A percentile compares a stretch with the other conserved stretches of the same genome.
Conservation (phyloP, 2,329 filamentous ascomycete genomes). For the Clonostachys sp. region DNA sequence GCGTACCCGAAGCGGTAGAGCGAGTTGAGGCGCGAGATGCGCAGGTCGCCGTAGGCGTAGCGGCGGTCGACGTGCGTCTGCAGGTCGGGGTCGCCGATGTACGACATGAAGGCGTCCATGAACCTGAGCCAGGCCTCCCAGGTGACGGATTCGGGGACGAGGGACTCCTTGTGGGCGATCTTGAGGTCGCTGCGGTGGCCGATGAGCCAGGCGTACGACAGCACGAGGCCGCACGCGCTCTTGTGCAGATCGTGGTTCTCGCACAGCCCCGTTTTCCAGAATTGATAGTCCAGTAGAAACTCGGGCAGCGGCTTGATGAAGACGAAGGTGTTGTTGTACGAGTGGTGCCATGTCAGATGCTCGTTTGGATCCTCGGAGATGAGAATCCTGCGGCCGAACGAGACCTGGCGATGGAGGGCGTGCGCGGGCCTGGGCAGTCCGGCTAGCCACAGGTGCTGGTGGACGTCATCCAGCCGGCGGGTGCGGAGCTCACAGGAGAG, state of each 20-base stretch:
- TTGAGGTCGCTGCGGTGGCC: conserved; percentile 24
- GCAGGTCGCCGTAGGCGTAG: conserved; percentile 30
- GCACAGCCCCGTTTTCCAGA: conserved; percentile 9
- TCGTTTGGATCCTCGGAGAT: conserved; percentile 13
- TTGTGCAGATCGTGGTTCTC: not conserved
- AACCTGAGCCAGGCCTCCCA: conserved; percentile 24
- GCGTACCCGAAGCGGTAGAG: conserved; percentile 23
- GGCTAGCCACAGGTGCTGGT: conserved; percentile 13
- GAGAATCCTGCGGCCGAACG: conserved; percentile 12
- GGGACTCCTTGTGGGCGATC: conserved; percentile 16
- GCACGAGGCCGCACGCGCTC: conserved; percentile 19
- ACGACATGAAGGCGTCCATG: conserved; percentile 15
- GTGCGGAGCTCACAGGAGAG: not conserved
- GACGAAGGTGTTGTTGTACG: conserved; percentile 6
- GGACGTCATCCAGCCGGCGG: not conserved
- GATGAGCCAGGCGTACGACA: conserved; percentile 26
- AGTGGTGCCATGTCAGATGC: conserved; percentile 13
- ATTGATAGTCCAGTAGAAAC: conserved; percentile 15
- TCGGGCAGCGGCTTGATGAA: conserved; percentile 19
- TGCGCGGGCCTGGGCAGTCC: conserved; percentile 16
- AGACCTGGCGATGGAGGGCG: conserved; percentile 12
- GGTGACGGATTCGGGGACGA: conserved; percentile 12
- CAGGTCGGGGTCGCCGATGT: conserved; percentile 21
- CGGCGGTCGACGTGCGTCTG: conserved; percentile 22
- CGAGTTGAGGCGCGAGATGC: conserved; percentile 27